phyloP scores from a whole-genome alignment of 306 rosid genomes.

The Cucumis cinereus region DNA sequence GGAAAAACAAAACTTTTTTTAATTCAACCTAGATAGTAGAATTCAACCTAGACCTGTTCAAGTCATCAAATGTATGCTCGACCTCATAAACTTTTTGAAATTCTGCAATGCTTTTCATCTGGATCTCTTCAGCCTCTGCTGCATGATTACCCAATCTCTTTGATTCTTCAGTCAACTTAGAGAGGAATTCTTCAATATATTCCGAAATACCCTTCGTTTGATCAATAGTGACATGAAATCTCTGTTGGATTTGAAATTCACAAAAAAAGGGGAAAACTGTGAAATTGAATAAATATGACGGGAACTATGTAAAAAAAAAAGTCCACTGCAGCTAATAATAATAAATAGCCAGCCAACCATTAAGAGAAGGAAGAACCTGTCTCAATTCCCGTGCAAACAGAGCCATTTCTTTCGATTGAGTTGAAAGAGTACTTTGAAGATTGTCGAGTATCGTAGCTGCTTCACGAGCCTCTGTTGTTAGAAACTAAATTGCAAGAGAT shows the following conservation, averaged over 20 bases:
- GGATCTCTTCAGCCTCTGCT: constrained; percentile 30
- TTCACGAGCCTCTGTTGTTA: constrained; percentile 43
- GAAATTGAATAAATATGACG: background rate
- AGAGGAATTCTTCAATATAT: constrained; percentile 52
- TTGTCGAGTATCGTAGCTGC: constrained; percentile 49
- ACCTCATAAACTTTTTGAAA: constrained; percentile 84
- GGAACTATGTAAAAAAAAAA: background rate
- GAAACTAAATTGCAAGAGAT: constrained; percentile 40
- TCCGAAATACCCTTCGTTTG: constrained; percentile 63
- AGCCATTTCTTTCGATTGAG: constrained; percentile 57
- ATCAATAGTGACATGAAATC: constrained; percentile 40
- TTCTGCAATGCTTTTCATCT: constrained; percentile 55
- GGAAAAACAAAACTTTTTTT: background rate
- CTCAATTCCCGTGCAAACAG: constrained; percentile 57
- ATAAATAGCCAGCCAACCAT: background rate
- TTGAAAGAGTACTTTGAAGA: constrained; percentile 55
- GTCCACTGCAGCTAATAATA: background rate
- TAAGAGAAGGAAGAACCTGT: constrained; percentile 26
- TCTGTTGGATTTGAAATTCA: constrained; percentile 29
- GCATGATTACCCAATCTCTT: constrained; percentile 49
- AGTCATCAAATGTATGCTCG: background rate
- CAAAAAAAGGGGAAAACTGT: background rate
- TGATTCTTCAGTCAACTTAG: constrained; percentile 51
- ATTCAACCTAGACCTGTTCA: background rate
- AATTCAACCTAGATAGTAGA: no score